A percentile compares a stretch with the other conserved stretches of the same genome.
These are phyloP conservation scores for Sporothrix variecibatus DNA, from an alignment of 2,329 filamentous ascomycete genomes.

Conservation along the genomic window DNA sequence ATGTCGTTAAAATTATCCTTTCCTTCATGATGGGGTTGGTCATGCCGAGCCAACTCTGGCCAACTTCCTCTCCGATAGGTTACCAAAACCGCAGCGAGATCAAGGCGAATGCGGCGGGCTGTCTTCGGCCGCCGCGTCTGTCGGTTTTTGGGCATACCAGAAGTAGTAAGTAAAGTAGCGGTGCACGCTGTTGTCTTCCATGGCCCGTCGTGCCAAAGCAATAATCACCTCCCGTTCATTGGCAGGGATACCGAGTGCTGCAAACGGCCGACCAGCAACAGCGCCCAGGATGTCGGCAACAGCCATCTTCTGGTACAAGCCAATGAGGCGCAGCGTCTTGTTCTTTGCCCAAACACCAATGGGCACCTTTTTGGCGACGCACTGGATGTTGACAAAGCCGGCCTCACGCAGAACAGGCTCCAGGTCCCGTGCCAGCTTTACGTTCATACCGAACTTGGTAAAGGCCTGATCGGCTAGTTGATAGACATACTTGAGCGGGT, in stretches of 20 bases:
- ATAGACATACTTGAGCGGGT: conserved; percentile 41
- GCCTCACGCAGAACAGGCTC: conserved; percentile 41
- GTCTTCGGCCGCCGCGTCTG: neutral
- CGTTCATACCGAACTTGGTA: conserved; percentile 42
- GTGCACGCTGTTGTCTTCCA: conserved; percentile 42
- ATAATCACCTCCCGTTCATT: conserved; percentile 38
- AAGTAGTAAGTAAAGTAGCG: conserved; percentile 46
- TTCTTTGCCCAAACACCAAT: conserved; percentile 49
- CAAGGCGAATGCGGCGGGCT: neutral
- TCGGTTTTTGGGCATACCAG: conserved; percentile 45
- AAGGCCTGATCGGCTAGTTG: conserved; percentile 36
- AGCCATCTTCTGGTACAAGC: conserved; percentile 44
- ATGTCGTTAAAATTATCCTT: neutral
- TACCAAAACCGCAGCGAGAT: neutral
- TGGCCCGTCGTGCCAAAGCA: conserved; percentile 37
- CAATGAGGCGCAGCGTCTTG: conserved; percentile 43
- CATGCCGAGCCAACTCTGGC: neutral
- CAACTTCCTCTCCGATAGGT: neutral
- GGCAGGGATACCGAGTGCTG: conserved; percentile 39
- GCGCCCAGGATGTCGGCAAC: conserved; percentile 43
- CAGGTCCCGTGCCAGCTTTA: conserved; percentile 40
- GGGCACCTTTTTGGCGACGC: conserved; percentile 47
- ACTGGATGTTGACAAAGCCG: conserved; percentile 47
- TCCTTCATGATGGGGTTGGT: neutral
- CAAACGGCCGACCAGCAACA: conserved; percentile 47